Base-by-base conservation (phyloP, 306 rosid species). In the Bauhinia variegata region DNA sequence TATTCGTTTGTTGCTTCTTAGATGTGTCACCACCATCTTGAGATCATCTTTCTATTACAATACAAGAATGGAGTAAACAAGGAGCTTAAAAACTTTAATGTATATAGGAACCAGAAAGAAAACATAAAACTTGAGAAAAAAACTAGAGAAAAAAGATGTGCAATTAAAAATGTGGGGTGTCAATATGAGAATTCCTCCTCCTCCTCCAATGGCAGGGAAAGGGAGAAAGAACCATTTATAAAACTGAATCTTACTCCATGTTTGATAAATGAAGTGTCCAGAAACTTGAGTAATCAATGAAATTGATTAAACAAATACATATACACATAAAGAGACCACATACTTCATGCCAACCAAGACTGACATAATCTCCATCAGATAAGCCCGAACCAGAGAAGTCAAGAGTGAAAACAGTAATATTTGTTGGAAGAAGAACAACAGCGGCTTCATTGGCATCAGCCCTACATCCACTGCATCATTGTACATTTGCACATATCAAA, bases 341-440 rank as follows among this genome's bases (percentile, higher is more conserved):
- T 81, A 93, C 98, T 87, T 93, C 99, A 77, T 93, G 99, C 99
- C 99, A 93, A 80, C 99, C 99, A 72, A 93, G 99, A 89, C 97
- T 93, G 74, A 90, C 97, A 66, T 86, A 82, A 38, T 93, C 95
- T 62, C 99, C 99, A 73, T 88, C 95, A 30, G 99, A 93, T 67
- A 93, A 77, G 79, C 99, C 99, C 67, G 99, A 93, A 30, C 99
- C 99, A 31, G 97, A 86, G 80, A 93, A 93, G 79, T 93, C 99
- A 60, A 93, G 96, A 31, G 99, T 83, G 75, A 93, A 93, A 77
- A 93, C 95, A n/a, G 95, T 89, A 69, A 93, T 90, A 75, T 89
- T 83, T 69, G 97, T 84, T 42, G 99, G 99, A 78, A 93, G 97
- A 76, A 93, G 96, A 77, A 85, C 75, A 19, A 83, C 87, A 33